Conservation (phyloP, 805 yeast species). For the Huiozyma sinensis region DNA sequence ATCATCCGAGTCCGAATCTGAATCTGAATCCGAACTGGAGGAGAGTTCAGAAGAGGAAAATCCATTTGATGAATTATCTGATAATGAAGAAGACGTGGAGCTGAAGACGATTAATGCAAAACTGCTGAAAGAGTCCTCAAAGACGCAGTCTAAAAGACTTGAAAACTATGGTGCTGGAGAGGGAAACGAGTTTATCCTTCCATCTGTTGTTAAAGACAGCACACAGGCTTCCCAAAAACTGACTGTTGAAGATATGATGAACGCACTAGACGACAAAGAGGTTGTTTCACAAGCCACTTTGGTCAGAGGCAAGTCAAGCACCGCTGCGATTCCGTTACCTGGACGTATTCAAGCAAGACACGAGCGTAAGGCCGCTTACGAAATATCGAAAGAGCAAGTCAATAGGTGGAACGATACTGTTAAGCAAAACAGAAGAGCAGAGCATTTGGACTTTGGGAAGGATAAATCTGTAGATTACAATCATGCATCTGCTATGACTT, state of each 20-base stretch:
- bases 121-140: conserved; percentile 26
- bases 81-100: conserved; percentile 43
- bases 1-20: conserved; percentile 4
- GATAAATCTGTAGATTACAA: conserved; percentile 24
- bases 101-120: conserved; percentile 39
- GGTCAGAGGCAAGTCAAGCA: conserved; percentile 31
- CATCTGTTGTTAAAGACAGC: conserved; percentile 31
- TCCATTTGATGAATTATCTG: conserved; percentile 30
- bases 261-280: conserved; percentile 44
- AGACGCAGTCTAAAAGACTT: conserved; percentile 34
- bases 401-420: conserved; percentile 83
- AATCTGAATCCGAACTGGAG: conserved; percentile 11
- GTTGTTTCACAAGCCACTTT: conserved; percentile 41
- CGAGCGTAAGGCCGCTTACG: conserved; percentile 85
- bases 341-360: conserved; percentile 73
- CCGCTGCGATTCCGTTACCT: conserved; percentile 75
- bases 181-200: conserved; percentile 63
- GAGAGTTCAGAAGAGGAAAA: conserved; percentile 21
- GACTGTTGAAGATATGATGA: conserved; percentile 65
- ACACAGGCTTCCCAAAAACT: conserved; percentile 32
- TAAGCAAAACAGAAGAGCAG: conserved; percentile 69
- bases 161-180: conserved; percentile 42
- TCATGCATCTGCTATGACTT: conserved; percentile 46
- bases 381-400: conserved; percentile 76
- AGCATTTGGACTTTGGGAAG: conserved; percentile 41